phyloP scores from a whole-genome alignment of 1,139 yeast genomes.

The Magnusiomyces magnusii region DNA sequence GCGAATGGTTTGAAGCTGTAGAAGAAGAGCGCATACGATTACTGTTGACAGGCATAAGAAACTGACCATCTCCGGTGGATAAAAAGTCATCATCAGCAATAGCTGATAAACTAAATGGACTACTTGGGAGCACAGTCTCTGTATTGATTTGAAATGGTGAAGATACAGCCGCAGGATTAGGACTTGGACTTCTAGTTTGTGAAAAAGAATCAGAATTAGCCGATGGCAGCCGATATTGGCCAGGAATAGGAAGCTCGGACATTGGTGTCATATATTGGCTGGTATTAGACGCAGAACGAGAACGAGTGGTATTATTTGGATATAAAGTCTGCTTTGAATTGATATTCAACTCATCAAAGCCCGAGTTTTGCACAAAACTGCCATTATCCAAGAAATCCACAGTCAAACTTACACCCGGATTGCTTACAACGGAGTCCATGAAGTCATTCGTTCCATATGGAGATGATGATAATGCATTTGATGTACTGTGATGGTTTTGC shows the following conservation, averaged over 20 bases:
- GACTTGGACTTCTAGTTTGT: background rate
- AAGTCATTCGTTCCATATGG: no score
- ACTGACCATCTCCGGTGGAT: constrained; percentile 3
- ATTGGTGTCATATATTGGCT: background rate
- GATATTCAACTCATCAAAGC: background rate
- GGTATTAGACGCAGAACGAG: background rate
- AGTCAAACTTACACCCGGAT: background rate
- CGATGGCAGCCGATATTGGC: constrained; percentile 3
- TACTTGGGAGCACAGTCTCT: constrained; percentile 31
- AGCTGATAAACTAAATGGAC: constrained; percentile 23
- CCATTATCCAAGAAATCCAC: background rate
- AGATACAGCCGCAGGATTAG: background rate
- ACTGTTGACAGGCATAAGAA: constrained; percentile 11
- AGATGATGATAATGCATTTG: no score
- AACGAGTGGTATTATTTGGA: background rate
- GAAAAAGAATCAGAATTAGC: background rate
- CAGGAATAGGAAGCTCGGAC: background rate
- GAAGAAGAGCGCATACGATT: constrained; percentile 16
- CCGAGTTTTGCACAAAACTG: background rate
- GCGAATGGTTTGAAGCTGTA: constrained; percentile 18
- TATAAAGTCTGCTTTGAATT: background rate
- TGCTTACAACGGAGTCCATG: background rate
- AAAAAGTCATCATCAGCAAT: background rate
- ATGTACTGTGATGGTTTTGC: background rate
- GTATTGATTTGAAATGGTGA: constrained; percentile 25